phyloP scores from a whole-genome alignment of 225 moss, liverwort and hornwort species.

The Lunularia cruciata region DNA sequence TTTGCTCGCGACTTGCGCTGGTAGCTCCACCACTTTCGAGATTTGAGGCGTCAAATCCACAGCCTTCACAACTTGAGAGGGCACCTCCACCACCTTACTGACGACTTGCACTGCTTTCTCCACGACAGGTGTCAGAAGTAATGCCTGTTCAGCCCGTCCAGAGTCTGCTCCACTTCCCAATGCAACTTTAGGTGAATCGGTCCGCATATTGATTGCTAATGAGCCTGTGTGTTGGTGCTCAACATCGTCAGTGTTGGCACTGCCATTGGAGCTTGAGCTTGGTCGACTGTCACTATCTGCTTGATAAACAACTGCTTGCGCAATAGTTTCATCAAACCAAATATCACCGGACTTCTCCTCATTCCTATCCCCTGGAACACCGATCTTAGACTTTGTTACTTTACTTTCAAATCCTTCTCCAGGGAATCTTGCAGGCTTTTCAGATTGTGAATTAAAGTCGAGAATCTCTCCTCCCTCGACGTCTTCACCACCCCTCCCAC shows the following conservation, averaged over 20 bases:
- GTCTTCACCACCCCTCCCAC: too few species aligned
- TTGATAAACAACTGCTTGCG: too few species aligned
- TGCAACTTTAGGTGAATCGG: neutral
- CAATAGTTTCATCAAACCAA: too few species aligned
- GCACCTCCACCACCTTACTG: slow-evolving; percentile 41
- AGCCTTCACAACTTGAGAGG: slow-evolving; percentile 30
- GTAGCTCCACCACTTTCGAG: slow-evolving; percentile 39
- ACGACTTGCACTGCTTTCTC: slow-evolving; percentile 45
- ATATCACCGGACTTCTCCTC: too few species aligned
- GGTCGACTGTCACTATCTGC: neutral
- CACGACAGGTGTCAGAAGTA: neutral
- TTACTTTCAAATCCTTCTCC: too few species aligned
- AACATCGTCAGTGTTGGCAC: neutral
- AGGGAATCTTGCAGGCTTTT: too few species aligned
- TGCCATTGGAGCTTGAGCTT: neutral
- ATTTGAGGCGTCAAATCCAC: slow-evolving; percentile 15
- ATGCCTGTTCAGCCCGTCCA: neutral
- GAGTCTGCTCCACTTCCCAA: neutral
- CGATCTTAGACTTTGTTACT: too few species aligned
- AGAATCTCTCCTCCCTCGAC: too few species aligned
- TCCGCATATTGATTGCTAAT: neutral
- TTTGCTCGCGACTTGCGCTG: slow-evolving; percentile 33
- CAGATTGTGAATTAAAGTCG: too few species aligned
- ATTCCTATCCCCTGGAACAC: too few species aligned
- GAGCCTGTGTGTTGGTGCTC: neutral